Base-by-base conservation (phyloP, 805 yeast species). In the Barnettozyma vustinii region DNA sequence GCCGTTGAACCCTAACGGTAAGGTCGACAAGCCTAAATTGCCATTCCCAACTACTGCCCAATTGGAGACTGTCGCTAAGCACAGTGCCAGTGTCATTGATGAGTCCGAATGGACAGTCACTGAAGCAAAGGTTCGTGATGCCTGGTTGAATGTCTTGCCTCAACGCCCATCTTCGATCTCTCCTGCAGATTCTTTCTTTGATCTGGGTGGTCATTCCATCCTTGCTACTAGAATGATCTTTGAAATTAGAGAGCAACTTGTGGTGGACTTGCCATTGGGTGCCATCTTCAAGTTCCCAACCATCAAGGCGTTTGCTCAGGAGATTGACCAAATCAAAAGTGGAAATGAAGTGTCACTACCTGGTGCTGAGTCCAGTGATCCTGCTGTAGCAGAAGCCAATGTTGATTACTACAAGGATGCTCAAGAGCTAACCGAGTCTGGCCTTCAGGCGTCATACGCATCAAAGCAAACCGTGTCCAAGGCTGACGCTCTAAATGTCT, bases 1-100 rank as follows among this genome's bases (percentile, higher is more conserved):
- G 63, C 99, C 99, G 23, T 75, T 94, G 68, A 94, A 94, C 69
- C 99, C 99, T 51, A 94, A 94, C 66, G 99, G 99, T 59, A 94
- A 94, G 69, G 89, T 94, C 50, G 99, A 94, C 71, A 94, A 94
- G 72, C 98, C 98, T 35, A 90, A 92, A 61, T 73, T 94, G 52
- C 98, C 97, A 42, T 89, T 87, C 79, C 99, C 99, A 47, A 88
- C 88, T 49, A 77, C 87, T 21, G 92, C 85, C 16, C 97, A 92
- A 69, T 73, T 94, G 54, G 81, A 83, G 30, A 75, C 81, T 16
- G 96, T 89, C 42, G 81, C 96, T 12, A 69, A 72, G 52, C 76
- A 79, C 42, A 55, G 71, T 13, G 55, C 64, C 23, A 56, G 61
- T 18, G 74, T 69, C 9, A 73, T 71, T 19, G 74, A 69, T 35